phyloP scores from a whole-genome alignment of 2,329 filamentous ascomycete genomes.

The Annulohypoxylon truncatum region DNA sequence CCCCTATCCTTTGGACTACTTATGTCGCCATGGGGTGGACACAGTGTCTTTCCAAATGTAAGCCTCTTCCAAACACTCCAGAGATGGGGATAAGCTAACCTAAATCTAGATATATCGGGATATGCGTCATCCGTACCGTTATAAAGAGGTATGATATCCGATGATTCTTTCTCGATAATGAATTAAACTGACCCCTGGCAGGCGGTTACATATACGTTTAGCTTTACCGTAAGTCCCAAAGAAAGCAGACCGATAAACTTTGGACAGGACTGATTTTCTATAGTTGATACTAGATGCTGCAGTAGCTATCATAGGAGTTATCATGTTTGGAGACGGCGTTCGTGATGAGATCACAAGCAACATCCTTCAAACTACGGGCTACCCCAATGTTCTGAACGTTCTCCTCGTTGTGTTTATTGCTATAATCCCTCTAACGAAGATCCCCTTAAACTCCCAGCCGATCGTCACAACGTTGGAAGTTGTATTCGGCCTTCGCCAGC shows the following conservation, averaged over 20 bases:
- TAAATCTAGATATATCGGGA: conserved; percentile 67
- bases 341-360: conserved; percentile 92
- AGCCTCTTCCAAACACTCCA: conserved; percentile 28
- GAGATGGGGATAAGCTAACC: conserved; percentile 17
- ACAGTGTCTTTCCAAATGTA: conserved; percentile 82
- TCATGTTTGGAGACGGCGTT: conserved; percentile 96
- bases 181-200: conserved; percentile 53
- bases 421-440: conserved; percentile 94
- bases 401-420: conserved; percentile 87
- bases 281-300: conserved; percentile 82
- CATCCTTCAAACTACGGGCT: conserved; percentile 79
- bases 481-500: conserved; percentile 73
- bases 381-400: conserved; percentile 78
- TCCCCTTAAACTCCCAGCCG: conserved; percentile 89
- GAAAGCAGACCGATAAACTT: background rate
- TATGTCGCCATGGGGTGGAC: conserved; percentile 78
- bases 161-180: background rate
- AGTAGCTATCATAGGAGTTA: conserved; percentile 83
- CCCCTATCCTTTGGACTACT: conserved; percentile 90
- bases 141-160: conserved; percentile 55
- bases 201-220: conserved; percentile 83
- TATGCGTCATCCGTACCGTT: conserved; percentile 83
- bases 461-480: conserved; percentile 89
- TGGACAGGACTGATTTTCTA: conserved; percentile 21
- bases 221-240: conserved; percentile 74